Percentiles rank a stretch among this genome's conserved stretches.
phyloP scores from a whole-genome alignment of 2,329 filamentous ascomycete species.

The Colletotrichum truncatum region DNA sequence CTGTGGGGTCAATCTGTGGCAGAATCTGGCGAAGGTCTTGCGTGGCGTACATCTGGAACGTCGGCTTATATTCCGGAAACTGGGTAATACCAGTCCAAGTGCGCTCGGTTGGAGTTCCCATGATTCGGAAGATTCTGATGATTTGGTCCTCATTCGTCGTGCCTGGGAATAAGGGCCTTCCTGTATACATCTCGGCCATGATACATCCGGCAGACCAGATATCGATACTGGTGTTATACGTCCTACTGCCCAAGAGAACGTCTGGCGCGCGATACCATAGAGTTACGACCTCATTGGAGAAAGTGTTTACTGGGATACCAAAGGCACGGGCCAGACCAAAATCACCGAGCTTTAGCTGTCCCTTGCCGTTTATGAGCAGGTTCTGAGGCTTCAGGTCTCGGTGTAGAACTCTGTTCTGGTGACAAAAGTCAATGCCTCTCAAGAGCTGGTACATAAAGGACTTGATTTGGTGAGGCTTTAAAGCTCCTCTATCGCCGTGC shows the following conservation, averaged over 20 bases:
- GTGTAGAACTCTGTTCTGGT: conserved; percentile 95
- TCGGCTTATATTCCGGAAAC: conserved; percentile 97
- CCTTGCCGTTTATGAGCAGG: conserved; percentile 91
- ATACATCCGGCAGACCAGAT: conserved; percentile 99
- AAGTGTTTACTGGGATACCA: conserved; percentile 97
- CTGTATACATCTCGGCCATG: conserved; percentile 99
- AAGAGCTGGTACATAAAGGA: conserved; percentile 99
- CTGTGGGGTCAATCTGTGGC: conserved; percentile 87
- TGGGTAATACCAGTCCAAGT: conserved; percentile 96
- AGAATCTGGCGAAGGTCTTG: conserved; percentile 89
- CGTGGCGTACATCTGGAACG: conserved; percentile 92
- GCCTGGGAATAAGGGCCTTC: conserved; percentile 92
- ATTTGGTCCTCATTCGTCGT: conserved; percentile 99
- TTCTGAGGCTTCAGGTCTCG: conserved; percentile 97
- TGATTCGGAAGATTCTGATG: conserved; percentile 95
- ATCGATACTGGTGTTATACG: conserved; percentile 99
- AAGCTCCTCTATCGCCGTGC: conserved; percentile 85
- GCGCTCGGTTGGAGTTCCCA: conserved; percentile 96
- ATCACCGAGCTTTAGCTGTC: conserved; percentile 90
- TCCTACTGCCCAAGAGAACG: conserved; percentile 90
- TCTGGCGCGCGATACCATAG: conserved; percentile 98
- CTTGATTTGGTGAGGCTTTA: conserved; percentile 93
- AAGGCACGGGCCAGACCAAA: conserved; percentile 95
- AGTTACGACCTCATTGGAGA: conserved; percentile 97
- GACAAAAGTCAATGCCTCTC: conserved; percentile 95